phyloP scores from a whole-genome alignment of 2,329 filamentous ascomycete species.

The Alternaria ethzedia region DNA sequence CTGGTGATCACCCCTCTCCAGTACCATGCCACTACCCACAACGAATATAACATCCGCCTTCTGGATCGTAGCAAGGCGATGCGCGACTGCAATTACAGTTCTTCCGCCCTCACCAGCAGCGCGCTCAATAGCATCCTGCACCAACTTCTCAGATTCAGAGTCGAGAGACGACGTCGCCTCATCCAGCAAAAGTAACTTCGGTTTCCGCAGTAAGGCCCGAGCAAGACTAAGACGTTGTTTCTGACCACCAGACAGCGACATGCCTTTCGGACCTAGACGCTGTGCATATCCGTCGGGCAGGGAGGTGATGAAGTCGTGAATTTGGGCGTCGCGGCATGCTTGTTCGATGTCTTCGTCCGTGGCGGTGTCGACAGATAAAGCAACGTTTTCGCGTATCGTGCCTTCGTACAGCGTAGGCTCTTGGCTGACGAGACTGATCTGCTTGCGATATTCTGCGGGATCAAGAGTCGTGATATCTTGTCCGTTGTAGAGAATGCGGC shows the following conservation, averaged over 20 bases:
- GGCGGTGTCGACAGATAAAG: constrained; percentile 40
- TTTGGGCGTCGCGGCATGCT: constrained; percentile 46
- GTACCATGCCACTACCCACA: constrained; percentile 39
- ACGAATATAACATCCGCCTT: constrained; percentile 49
- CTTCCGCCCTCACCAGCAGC: constrained; percentile 32
- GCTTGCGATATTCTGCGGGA: constrained; percentile 48
- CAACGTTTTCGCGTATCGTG: constrained; percentile 50
- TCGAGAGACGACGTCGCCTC: constrained; percentile 46
- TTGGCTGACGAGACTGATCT: constrained; percentile 54
- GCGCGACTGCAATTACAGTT: constrained; percentile 47
- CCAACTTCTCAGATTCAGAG: constrained; percentile 42
- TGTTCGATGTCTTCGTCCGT: constrained; percentile 38
- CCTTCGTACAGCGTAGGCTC: constrained; percentile 56
- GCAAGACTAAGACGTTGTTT: constrained; percentile 46
- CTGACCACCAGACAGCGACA: constrained; percentile 44
- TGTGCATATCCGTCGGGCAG: constrained; percentile 46
- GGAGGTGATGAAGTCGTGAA: constrained; percentile 48
- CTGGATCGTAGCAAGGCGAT: constrained; percentile 47
- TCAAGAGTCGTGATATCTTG: constrained; percentile 47
- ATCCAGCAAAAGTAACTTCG: constrained; percentile 43
- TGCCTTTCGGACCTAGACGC: constrained; percentile 44
- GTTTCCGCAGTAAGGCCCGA: constrained; percentile 41
- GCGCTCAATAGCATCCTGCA: constrained; percentile 45
- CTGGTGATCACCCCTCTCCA: constrained; percentile 45
- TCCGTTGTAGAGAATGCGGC: constrained; percentile 64